Percentiles rank a stretch among this genome's conserved stretches.
Conservation (phyloP, 257 asterid genomes). For the Solanum stenotomum region DNA sequence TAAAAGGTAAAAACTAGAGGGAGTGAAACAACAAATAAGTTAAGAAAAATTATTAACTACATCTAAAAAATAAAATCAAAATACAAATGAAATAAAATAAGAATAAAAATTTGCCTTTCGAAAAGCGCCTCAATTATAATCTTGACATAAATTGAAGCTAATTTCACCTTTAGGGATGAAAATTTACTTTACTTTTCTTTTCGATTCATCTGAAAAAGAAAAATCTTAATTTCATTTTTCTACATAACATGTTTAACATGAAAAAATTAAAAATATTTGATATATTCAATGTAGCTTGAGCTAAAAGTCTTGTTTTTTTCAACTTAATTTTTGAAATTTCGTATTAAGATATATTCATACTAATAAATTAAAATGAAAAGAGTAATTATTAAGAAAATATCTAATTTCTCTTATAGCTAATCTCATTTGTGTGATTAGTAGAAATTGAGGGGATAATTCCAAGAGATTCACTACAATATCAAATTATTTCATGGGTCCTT, state of each 20-base stretch:
- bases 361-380: background rate
- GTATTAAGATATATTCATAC: background rate
- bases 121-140: background rate
- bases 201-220: no score
- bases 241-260: background rate
- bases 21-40: no score
- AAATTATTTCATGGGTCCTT: background rate
- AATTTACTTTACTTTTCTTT: no score
- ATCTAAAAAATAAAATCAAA: background rate
- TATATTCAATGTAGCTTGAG: background rate
- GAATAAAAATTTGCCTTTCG: background rate
- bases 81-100: no score
- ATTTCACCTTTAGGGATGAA: no score
- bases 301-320: accelerated
- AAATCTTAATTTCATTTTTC: accelerated
- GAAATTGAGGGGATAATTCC: background rate
- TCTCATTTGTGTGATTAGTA: background rate
- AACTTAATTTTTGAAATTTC: no score
- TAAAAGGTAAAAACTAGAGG: background rate
- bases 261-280: background rate
- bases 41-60: no score
- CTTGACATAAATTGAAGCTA: background rate
- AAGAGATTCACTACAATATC: background rate
- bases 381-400: background rate
- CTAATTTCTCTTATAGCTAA: no score